Evolutionary conservation across 805 yeast genomes (phyloP).

Genomic region (Kockiozyma suomiensis): DNA sequence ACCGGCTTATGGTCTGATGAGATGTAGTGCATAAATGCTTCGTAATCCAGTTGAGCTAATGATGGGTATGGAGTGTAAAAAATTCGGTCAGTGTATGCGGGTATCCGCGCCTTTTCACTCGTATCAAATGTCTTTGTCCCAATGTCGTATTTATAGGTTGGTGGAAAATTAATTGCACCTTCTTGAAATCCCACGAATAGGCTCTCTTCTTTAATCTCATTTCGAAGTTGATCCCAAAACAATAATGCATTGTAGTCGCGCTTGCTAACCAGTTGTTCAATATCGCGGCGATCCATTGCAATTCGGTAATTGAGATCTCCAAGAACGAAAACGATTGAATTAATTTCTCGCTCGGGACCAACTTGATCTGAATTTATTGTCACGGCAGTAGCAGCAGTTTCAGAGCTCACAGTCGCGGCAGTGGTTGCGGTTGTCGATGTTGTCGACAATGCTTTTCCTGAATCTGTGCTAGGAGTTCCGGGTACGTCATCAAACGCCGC

Average conservation of each 20-base stretch:
- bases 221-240: conserved; percentile 50
- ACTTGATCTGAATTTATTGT: conserved; percentile 27
- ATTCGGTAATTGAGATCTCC: conserved; percentile 63
- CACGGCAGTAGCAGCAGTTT: conserved; percentile 20
- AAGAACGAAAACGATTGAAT: conserved; percentile 45
- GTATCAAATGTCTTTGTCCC: conserved; percentile 35
- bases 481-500: not conserved
- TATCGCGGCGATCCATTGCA: conserved; percentile 40
- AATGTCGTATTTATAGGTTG: conserved; percentile 54
- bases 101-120: conserved; percentile 46
- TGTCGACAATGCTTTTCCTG: conserved; percentile 12
- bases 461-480: conserved; percentile 6
- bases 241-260: conserved; percentile 45
- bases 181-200: conserved; percentile 54
- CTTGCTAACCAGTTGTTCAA: conserved; percentile 40
- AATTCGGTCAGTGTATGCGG: conserved; percentile 64
- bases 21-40: conserved; percentile 38
- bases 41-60: conserved; percentile 38
- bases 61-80: conserved; percentile 43
- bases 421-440: conserved; percentile 16
- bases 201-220: conserved; percentile 42
- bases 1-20: conserved; percentile 64
- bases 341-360: conserved; percentile 27
- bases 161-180: conserved; percentile 52
- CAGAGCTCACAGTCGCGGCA: conserved; percentile 4